Evolutionary conservation across 148 eudicot species (phyloP), one percentile per base, ranked within the genome.

Genomic region (Rhododendron vialii): DNA sequence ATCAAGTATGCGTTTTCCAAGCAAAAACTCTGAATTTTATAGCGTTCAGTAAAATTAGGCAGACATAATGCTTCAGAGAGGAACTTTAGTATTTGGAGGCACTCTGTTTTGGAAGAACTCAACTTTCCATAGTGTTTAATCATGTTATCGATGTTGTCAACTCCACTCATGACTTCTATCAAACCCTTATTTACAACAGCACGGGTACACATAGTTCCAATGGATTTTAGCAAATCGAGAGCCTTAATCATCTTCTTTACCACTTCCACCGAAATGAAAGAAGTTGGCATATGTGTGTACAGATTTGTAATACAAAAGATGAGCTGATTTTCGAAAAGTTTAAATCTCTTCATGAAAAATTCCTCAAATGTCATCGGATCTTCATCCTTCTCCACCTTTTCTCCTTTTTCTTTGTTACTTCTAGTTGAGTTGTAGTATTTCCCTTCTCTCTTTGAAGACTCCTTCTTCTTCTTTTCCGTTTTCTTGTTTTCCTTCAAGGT

Each of bases 251-350:
- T 94, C 57, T 84, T 74, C 78, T 85, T 85, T 5, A 74, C 90
- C 10, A 79, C 86, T 55, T 83, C 82, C 18, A 84, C 7, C 4
- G 92, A 75, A 50, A 93, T 53, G 9, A 38, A 38, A 17, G 88
- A 88, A 6, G 94, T 93, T 2, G 98, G 98, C 79, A 94, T 61
- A 71, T 95, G 96, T 6, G 94, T 92, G 78, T 80, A 92, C 59
- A 94, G 82, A 87, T 83, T 91, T 47, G 59, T 69, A 10, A 84
- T 67, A 55, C 88, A 87, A 80, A 55, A 82, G 33, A 38, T 50
- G 61, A 95, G 79, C 80, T 3, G 20, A 22, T 78, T 77, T 73
- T 85, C 88, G 10, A 92, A 17, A 3, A 43, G 17, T 59, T 48
- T 50, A 51, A 91, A 92, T 30, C 59, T 87, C 26, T 14, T 83